Evolutionary conservation across 305 asterid species (phyloP).

Genomic region (Fraxinus dipetala): DNA sequence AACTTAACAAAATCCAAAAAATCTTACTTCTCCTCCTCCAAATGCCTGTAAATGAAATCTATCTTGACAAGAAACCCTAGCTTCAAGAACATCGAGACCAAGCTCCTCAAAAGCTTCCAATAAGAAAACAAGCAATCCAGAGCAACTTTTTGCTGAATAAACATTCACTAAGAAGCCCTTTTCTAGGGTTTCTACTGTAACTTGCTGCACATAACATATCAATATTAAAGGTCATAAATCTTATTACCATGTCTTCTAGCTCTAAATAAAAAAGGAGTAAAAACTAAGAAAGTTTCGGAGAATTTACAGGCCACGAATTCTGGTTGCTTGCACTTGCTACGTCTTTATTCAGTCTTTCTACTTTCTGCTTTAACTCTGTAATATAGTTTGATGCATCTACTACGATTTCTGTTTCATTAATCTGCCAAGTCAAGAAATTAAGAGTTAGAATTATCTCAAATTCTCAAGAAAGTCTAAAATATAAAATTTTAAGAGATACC

Average conservation of each 20-base stretch:
- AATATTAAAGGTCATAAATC: background rate
- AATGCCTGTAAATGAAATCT: constrained; percentile 68
- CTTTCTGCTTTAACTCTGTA: constrained; percentile 67
- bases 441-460: background rate
- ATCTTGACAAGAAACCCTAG: constrained; percentile 86
- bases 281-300: background rate
- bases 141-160: constrained; percentile 54
- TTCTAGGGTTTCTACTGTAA: constrained; percentile 73
- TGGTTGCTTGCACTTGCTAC: constrained; percentile 40
- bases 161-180: constrained; percentile 76
- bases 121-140: constrained; percentile 63
- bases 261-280: background rate
- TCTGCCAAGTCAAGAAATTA: constrained; percentile 34
- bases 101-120: constrained; percentile 73
- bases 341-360: constrained; percentile 61
- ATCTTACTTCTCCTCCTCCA: constrained; percentile 59
- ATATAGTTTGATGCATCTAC: constrained; percentile 74
- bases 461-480: background rate
- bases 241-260: background rate
- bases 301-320: constrained; percentile 50
- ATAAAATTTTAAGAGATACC: background rate
- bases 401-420: constrained; percentile 61
- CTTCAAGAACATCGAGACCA: constrained; percentile 73
- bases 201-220: constrained; percentile 40
- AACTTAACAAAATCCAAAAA: background rate